Percentiles rank a stretch among this genome's conserved stretches.
Evolutionary conservation across 352 stramenopile genomes (phyloP).

Genomic region (Phytopythium vexans): DNA sequence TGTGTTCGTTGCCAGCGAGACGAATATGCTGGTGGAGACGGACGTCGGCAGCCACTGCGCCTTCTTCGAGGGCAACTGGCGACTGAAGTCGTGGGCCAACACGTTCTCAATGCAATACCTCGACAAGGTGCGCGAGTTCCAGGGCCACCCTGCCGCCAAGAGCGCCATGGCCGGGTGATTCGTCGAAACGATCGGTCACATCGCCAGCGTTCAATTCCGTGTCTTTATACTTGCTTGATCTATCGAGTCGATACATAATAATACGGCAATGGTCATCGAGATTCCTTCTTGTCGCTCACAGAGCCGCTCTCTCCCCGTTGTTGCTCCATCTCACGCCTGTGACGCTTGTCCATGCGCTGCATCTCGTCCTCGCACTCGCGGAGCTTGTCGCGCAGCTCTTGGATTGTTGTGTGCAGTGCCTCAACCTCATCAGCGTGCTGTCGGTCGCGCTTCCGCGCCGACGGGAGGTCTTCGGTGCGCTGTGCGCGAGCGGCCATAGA

Average conservation of each 20-base stretch:
- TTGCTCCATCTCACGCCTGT: slow-evolving; percentile 36
- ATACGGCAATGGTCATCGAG: too few relatives aligned
- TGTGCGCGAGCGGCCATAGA: slow-evolving; percentile 32
- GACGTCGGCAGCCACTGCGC: slow-evolving; percentile 68
- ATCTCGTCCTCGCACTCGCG: slow-evolving; percentile 84
- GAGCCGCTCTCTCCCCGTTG: not conserved
- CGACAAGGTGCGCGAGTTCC: slow-evolving; percentile 46
- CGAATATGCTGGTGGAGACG: slow-evolving; percentile 53
- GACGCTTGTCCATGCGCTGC: slow-evolving; percentile 60
- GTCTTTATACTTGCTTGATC: too few relatives aligned
- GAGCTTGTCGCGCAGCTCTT: slow-evolving; percentile 62
- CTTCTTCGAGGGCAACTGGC: slow-evolving; percentile 62
- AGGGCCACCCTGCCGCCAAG: not conserved
- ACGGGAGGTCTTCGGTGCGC: slow-evolving; percentile 23
- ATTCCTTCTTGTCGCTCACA: too few relatives aligned
- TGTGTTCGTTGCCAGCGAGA: slow-evolving; percentile 45
- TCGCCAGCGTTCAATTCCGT: too few relatives aligned
- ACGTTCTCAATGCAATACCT: slow-evolving; percentile 61
- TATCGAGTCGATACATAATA: too few relatives aligned
- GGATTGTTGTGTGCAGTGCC: slow-evolving; percentile 54
- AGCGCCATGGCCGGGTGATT: too few relatives aligned
- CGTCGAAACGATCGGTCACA: too few relatives aligned
- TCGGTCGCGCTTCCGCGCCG: slow-evolving; percentile 29
- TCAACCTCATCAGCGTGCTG: slow-evolving; percentile 43
- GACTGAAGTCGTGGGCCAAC: slow-evolving; percentile 69